Base-by-base conservation (phyloP, 768 basidiomycete species). In the Collybiopsis confluens region DNA sequence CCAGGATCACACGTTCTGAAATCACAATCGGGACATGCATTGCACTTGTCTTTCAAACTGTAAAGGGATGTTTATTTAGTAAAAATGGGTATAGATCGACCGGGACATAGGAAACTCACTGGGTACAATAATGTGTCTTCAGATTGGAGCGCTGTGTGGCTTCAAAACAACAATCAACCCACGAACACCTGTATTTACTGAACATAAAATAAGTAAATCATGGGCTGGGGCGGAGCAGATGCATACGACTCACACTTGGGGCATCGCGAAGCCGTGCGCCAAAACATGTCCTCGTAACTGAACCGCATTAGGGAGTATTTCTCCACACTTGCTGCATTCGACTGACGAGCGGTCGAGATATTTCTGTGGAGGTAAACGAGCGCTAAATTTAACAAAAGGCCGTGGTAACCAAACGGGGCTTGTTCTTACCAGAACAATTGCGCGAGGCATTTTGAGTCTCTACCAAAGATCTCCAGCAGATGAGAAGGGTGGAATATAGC, bases 81-180 rank as follows among this genome's bases (percentile, higher is more conserved):
- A 47, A 2, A 13, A 27, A 21, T 37, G 4, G 33, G 11, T 5
- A 13, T n/a, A 35, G 18, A 15, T 13, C n/a, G n/a, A n/a, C n/a
- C n/a, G n/a, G n/a, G n/a, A n/a, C n/a, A n/a, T n/a, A n/a, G n/a
- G 2, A 21, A 24, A 45, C 52, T 53, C 23, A 53, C 52, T 53
- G 52, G 2, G 43, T 45, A 11, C 41, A 30, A 18, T 44, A 44
- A 21, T 53, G 52, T 11, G 43, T 45, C 10, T 44, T 26, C 7
- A 53, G n/a, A 20, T 53, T 53, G 15, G 41, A 30, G 30, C 26
- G 44, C 27, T 53, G 52, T 13, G 45, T 4, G 30, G 41, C 21
- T 15, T 28, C 2, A 33, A 35, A 45, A 18, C 18, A 20, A 21
- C 52, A 53, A 37, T 23, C 43, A n/a, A 16, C 26, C 52, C 43